Evolutionary conservation across 257 asterid genomes (phyloP), one percentile per base, ranked within the genome.

Genomic region (Solanum neorickii): DNA sequence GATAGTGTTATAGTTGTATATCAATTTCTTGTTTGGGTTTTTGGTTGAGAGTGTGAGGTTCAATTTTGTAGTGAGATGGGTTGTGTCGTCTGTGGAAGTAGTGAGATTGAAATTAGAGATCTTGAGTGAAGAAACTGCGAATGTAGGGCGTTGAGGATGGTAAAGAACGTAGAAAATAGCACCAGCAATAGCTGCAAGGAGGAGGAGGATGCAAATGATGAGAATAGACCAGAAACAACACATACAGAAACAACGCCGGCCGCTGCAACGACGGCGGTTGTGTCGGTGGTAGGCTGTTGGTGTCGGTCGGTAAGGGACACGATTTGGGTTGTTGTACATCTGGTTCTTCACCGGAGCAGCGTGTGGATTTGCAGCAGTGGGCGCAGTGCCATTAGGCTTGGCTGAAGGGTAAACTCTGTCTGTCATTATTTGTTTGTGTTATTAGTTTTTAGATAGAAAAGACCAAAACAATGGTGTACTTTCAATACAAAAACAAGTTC

Each of bases 321-420:
- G 91, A 49, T 29, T 84, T 1, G 94, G 93, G 69, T 89, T 89
- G 69, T 89, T 89, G 86, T 90, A 87, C 27, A 82, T 84, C 56
- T 88, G 93, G 87, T 42, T 86, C 89, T 91, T 13, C 72, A 69
- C 6, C 88, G 88, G 33, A 93, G 88, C 27, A 20, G 88, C n/a
- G 1, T 86, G n/a, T 14, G 87, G 88, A 59, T 87, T 90, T 21
- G 70, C 59, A 29, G 89, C 56, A 49, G 86, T 72, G 68, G 68
- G 1, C 42, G 92, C 78, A 15, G 85, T 87, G 90, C 92, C 92
- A 70, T 89, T 90, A 31, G 90, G 88, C 88, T 92, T 92, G 59
- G 86, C 83, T 15, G 93, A 87, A 27, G 94, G 94, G 78, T 88
- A 87, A 3, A 90, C 92, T 87, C 92, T 90, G 82, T 92, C 94